A percentile compares a stretch with the other conserved stretches of the same genome.
Conservation (phyloP, 2,329 filamentous ascomycete genomes). For the Mycosphaerelloides madeirae region DNA sequence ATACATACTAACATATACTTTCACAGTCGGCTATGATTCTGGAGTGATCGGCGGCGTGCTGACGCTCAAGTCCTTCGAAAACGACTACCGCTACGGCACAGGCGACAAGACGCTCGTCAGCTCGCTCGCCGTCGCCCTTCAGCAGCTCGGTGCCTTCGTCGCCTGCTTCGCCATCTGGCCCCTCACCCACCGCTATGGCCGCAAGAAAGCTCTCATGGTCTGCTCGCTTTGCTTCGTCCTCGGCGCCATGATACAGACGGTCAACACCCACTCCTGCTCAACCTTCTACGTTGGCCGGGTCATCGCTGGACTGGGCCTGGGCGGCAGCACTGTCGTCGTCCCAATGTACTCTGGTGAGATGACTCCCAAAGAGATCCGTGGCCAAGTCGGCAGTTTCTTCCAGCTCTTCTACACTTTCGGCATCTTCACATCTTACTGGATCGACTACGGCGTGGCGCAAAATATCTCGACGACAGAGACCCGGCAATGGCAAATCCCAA, state of each 20-base stretch:
- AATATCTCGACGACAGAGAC: conserved; percentile 33
- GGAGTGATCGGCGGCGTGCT: conserved; percentile 35
- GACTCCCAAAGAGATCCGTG: conserved; percentile 43
- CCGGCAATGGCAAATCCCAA: conserved; percentile 53
- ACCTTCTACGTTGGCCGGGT: conserved; percentile 44
- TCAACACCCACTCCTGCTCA: conserved; percentile 41
- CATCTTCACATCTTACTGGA: conserved; percentile 51
- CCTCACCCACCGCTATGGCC: conserved; percentile 44
- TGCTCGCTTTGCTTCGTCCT: conserved; percentile 40
- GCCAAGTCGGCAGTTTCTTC: conserved; percentile 48
- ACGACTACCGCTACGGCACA: conserved; percentile 21
- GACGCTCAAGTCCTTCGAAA: conserved; percentile 20
- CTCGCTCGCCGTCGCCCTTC: conserved; percentile 44
- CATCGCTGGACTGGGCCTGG: conserved; percentile 46
- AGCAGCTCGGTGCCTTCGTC: conserved; percentile 50
- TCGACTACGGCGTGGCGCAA: conserved; percentile 46
- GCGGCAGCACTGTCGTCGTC: conserved; percentile 43
- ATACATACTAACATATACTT: not conserved
- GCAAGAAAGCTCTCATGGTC: conserved; percentile 41
- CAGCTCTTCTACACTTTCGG: conserved; percentile 49
- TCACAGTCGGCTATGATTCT: conserved; percentile 41
- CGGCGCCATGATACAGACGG: conserved; percentile 43
- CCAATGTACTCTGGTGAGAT: conserved; percentile 42
- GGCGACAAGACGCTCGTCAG: conserved; percentile 18
- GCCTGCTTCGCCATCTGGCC: conserved; percentile 49